Conservation (phyloP, 225 moss, liverwort and hornwort species). For the Antitrichia curtipendula region DNA sequence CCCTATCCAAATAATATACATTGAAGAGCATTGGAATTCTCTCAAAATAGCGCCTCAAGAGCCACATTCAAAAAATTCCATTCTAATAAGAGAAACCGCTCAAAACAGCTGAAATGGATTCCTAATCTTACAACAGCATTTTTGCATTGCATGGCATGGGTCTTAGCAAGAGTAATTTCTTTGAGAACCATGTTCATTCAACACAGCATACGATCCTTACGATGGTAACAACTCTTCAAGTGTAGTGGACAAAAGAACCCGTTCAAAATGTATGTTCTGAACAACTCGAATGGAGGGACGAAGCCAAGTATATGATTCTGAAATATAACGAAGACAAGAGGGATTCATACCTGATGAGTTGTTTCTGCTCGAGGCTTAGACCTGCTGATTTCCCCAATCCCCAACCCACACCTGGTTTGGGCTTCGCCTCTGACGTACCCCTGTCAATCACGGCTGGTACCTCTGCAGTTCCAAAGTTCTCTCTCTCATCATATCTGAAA, state of each 20-base stretch:
- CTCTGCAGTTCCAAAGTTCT: slow-evolving; percentile 4
- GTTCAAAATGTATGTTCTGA: background rate
- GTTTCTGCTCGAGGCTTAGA: slow-evolving; percentile 70
- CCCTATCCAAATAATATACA: background rate
- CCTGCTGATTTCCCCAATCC: slow-evolving; percentile 39
- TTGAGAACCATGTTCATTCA: background rate
- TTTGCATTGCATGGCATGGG: background rate
- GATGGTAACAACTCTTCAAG: background rate
- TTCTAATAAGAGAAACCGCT: background rate
- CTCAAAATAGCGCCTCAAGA: background rate
- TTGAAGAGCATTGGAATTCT: background rate
- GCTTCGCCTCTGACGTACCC: slow-evolving; percentile 4
- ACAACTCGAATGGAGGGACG: background rate
- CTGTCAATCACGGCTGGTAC: slow-evolving; percentile 1
- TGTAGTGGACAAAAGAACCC: background rate
- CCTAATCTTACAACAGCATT: background rate
- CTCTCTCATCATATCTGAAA: background rate
- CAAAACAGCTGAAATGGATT: background rate
- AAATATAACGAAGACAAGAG: background rate
- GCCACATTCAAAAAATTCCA: background rate
- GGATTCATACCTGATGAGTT: slow-evolving; percentile 37
- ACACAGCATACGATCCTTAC: background rate
- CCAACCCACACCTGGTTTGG: slow-evolving; percentile 26
- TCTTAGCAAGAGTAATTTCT: background rate
- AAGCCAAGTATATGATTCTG: background rate